Conservation (phyloP, 2,329 filamentous ascomycete species). For the Colletotrichum cuscutae region DNA sequence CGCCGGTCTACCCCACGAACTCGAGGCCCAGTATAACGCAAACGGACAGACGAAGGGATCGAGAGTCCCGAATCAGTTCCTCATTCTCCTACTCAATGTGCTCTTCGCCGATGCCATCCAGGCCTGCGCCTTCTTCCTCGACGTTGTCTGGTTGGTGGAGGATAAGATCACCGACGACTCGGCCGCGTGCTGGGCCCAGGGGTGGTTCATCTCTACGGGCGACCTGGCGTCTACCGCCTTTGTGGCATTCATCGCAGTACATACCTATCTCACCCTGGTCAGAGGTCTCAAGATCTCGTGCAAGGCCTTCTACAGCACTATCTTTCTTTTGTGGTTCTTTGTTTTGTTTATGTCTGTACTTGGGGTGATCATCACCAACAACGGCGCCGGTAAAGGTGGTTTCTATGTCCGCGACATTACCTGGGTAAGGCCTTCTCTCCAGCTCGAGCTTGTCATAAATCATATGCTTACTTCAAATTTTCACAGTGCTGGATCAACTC, state of each 20-base stretch:
- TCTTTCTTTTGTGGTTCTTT: slow-evolving; percentile 60
- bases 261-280: slow-evolving; percentile 66
- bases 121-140: slow-evolving; percentile 64
- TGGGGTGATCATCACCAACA: slow-evolving; percentile 21
- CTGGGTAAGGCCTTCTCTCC: slow-evolving; percentile 56
- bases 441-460: slow-evolving; percentile 39
- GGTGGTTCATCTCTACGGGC: slow-evolving; percentile 67
- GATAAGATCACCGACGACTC: slow-evolving; percentile 60
- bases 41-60: slow-evolving; percentile 32
- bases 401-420: slow-evolving; percentile 65
- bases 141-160: slow-evolving; percentile 60
- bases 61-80: slow-evolving; percentile 61
- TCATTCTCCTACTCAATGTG: slow-evolving; percentile 69
- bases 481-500: slow-evolving; percentile 70
- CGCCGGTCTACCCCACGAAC: slow-evolving; percentile 36
- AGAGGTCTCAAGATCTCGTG: slow-evolving; percentile 58
- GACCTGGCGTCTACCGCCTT: slow-evolving; percentile 68
- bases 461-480: not conserved
- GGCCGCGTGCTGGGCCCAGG: slow-evolving; percentile 62
- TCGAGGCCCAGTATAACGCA: slow-evolving; percentile 29
- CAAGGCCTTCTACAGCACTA: slow-evolving; percentile 52
- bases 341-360: slow-evolving; percentile 33
- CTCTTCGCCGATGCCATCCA: slow-evolving; percentile 69
- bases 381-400: slow-evolving; percentile 5
- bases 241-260: slow-evolving; percentile 65